Evolutionary conservation across 257 asterid species (phyloP).

Genomic region (Penstemon davidsonii): DNA sequence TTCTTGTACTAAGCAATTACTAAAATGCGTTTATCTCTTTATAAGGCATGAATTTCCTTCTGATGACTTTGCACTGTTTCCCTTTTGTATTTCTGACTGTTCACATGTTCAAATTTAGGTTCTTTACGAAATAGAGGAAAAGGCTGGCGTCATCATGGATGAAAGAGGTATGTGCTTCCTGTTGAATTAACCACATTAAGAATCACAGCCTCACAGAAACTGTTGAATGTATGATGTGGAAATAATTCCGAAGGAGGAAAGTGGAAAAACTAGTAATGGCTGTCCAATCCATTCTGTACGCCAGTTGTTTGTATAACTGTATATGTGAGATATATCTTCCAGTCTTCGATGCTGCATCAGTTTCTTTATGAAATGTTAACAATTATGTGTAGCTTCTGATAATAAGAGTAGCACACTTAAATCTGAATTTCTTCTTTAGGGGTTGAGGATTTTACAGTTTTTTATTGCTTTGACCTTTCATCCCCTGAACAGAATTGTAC

Average conservation of each 20-base stretch:
- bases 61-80: slow-evolving; percentile 2
- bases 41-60: slow-evolving; percentile 9
- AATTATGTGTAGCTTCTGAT: background rate
- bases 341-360: background rate
- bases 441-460: slow-evolving; percentile 6
- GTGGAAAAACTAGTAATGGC: background rate
- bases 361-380: background rate
- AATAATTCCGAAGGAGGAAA: background rate
- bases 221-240: background rate
- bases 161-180: slow-evolving; percentile 67
- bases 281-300: background rate
- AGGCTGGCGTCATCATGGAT: slow-evolving; percentile 77
- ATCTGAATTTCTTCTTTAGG: slow-evolving; percentile 2
- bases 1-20: background rate
- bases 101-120: slow-evolving; percentile 43
- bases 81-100: slow-evolving; percentile 8
- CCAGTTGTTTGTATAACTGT: background rate
- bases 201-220: slow-evolving; percentile 6
- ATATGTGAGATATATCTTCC: background rate
- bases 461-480: background rate
- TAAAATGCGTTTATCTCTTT: background rate
- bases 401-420: background rate
- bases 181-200: slow-evolving; percentile 9
- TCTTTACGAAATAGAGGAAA: slow-evolving; percentile 82
- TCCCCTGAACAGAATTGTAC: background rate